Conservation (phyloP, 495 filamentous ascomycete species). For the Lentithecium fluviatile region DNA sequence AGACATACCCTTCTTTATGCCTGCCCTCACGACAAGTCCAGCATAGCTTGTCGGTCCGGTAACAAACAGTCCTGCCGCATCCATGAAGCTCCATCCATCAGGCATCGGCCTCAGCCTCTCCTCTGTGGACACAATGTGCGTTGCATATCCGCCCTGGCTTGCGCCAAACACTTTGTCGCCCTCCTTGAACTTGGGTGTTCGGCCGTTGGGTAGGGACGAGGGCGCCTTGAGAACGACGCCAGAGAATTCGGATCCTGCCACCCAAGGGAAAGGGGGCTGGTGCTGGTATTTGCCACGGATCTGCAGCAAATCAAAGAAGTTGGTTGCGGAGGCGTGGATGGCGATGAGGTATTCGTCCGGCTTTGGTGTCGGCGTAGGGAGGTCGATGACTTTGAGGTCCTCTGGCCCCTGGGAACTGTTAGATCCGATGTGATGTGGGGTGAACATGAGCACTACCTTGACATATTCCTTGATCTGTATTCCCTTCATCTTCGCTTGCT, state of each 20-base stretch:
- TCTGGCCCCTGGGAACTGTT: conserved; percentile 59
- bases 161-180: conserved; percentile 87
- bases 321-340: conserved; percentile 83
- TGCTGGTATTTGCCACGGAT: conserved; percentile 77
- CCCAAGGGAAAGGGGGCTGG: conserved; percentile 77
- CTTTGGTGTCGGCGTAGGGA: conserved; percentile 69
- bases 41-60: conserved; percentile 90
- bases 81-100: conserved; percentile 73
- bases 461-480: conserved; percentile 84
- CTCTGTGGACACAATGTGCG: conserved; percentile 66
- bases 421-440: conserved; percentile 15
- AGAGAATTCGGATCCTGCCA: conserved; percentile 82
- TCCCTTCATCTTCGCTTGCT: conserved; percentile 62
- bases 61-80: conserved; percentile 86
- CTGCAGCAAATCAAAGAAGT: conserved; percentile 95
- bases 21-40: conserved; percentile 73
- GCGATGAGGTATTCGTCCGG: conserved; percentile 80
- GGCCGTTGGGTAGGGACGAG: conserved; percentile 41
- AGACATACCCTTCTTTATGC: conserved; percentile 61
- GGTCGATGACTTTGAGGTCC: conserved; percentile 70
- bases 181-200: conserved; percentile 58
- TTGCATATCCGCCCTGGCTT: conserved; percentile 82
- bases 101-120: conserved; percentile 69
- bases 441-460: conserved; percentile 53
- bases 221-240: conserved; percentile 71